Percentiles rank a stretch among this genome's conserved stretches.
Conservation (phyloP, 495 filamentous ascomycete species). For the Staphylotrichum longicolle region DNA sequence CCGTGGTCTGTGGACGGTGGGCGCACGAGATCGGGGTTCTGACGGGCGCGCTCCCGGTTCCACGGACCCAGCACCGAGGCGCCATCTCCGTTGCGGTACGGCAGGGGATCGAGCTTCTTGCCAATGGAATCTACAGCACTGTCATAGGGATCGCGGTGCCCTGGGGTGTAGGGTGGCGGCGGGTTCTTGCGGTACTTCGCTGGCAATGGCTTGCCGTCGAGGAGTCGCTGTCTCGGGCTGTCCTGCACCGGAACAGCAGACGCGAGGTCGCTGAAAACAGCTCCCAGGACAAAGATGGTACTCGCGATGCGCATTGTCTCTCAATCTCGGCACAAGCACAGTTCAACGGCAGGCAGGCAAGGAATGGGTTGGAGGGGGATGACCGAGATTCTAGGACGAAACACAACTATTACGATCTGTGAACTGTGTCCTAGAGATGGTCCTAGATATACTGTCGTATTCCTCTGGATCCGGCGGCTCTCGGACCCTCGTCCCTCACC, state of each 20-base stretch:
- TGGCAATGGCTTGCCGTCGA: constrained; percentile 46
- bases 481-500: background rate
- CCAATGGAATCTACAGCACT: constrained; percentile 56
- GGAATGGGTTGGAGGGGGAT: too few species aligned
- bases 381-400: too few species aligned
- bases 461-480: background rate
- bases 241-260: constrained; percentile 48
- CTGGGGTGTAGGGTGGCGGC: constrained; percentile 47
- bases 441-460: too few species aligned
- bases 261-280: constrained; percentile 32
- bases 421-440: too few species aligned
- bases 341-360: too few species aligned
- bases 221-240: constrained; percentile 50
- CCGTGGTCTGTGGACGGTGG: constrained; percentile 65
- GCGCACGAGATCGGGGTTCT: constrained; percentile 62
- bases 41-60: constrained; percentile 59
- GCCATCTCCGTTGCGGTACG: constrained; percentile 63
- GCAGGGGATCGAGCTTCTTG: constrained; percentile 57
- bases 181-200: constrained; percentile 38
- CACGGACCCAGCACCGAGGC: constrained; percentile 62
- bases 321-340: too few species aligned
- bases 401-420: too few species aligned
- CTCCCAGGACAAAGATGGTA: constrained; percentile 30
- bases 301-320: constrained; percentile 35
- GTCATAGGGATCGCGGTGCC: constrained; percentile 45